Evolutionary conservation across 176 grass and related monocot genomes (phyloP), one percentile per base, ranked within the genome.

Genomic region (Paspalum notatum): DNA sequence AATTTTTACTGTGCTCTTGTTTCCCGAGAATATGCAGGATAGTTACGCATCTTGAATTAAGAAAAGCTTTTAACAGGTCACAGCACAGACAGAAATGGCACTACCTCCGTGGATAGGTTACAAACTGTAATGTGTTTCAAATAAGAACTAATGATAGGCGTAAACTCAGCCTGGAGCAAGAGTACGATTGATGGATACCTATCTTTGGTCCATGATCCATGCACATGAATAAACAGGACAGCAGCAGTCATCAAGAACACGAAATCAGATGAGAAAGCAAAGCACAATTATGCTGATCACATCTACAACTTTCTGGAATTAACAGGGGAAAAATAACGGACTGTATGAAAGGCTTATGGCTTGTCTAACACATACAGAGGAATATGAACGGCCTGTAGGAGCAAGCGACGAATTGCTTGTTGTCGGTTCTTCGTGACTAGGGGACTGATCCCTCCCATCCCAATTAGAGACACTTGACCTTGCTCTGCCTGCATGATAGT

Each of bases 401-500:
- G 64, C 74, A 27, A 84, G 27, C 4, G 48, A 44, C 61, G 68
- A 89, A 91, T 8, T 85, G 68, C 87, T 95, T 79, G 89, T 76
- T 62, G 84, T 93, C n/a, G 87, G 87, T 67, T 83, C 80, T 68
- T 99, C 97, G 13, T 68, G 63, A 67, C 71, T 85, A 80, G 97
- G 90, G 48, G 93, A 86, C 68, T 75, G 81, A 18, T 93, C 93
- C 66, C 73, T 87, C 66, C 59, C 75, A 85, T 96, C 97, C 92
- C 93, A 99, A 55, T 79, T 90, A 61, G 91, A 75, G 82, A 84
- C 89, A 75, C 80, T 77, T 80, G 97, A 77, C 59, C 89, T 96
- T 80, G 97, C 81, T 86, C 87, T 83, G 66, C 91, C 96, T 99
- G 80, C 50, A 62, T 74, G 49, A 74, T 76, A 27, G 69, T 84